These are phyloP conservation scores for Entophlyctis luteolus DNA, from an alignment of 192 early-diverging fungal species.

Conservation along the genomic window DNA sequence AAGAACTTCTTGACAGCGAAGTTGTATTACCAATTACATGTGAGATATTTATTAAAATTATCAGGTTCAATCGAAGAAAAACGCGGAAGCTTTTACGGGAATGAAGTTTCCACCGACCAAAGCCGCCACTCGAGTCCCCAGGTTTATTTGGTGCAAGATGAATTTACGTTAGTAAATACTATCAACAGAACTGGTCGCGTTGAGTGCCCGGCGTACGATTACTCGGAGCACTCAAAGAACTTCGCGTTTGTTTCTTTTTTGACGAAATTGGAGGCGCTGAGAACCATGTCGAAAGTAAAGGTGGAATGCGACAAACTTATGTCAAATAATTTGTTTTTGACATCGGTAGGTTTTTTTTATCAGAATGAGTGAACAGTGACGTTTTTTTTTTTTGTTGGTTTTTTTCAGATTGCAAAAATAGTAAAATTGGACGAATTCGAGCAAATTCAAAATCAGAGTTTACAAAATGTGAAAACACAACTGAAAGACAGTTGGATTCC, in stretches of 20 bases:
- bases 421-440: slow-evolving; percentile 60
- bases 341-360: slow-evolving; percentile 2
- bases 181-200: slow-evolving; percentile 8
- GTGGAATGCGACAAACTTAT: slow-evolving; percentile 52
- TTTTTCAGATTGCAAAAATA: slow-evolving; percentile 48
- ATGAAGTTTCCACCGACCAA: too few relatives aligned
- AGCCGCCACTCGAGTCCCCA: neutral
- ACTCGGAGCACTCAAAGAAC: slow-evolving; percentile 25
- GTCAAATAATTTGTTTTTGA: slow-evolving; percentile 31
- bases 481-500: slow-evolving; percentile 58
- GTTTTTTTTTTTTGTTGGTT: slow-evolving; percentile 13
- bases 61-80: slow-evolving; percentile 22
- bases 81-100: too few relatives aligned
- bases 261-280: slow-evolving; percentile 52
- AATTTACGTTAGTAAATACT: neutral
- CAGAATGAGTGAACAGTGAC: neutral
- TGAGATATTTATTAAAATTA: too few relatives aligned
- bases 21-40: too few relatives aligned
- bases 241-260: slow-evolving; percentile 55
- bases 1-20: slow-evolving; percentile 47
- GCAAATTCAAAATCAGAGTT: slow-evolving; percentile 47
- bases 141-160: neutral
- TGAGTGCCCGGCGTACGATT: slow-evolving; percentile 44
- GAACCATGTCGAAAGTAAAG: slow-evolving; percentile 47
- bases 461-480: slow-evolving; percentile 48